Conservation (phyloP, 148 eudicot genomes). For the Heliosperma pusillum region DNA sequence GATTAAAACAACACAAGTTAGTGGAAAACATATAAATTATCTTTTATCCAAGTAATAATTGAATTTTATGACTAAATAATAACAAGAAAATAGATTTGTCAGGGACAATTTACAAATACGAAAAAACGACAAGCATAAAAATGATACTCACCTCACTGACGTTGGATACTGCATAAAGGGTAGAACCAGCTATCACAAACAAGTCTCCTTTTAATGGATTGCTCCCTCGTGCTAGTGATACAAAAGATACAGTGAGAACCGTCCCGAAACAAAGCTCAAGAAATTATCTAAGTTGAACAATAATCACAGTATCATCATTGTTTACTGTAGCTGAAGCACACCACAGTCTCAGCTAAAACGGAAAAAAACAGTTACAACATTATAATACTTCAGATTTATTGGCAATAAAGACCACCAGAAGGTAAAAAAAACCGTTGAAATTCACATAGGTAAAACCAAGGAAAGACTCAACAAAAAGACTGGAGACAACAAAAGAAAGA, state of each 20-base stretch:
- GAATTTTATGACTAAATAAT: background rate
- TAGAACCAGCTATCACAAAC: constrained; percentile 74
- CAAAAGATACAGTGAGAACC: constrained; percentile 7
- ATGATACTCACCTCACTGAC: constrained; percentile 64
- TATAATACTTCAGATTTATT: background rate
- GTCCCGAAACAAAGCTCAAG: background rate
- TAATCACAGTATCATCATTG: background rate
- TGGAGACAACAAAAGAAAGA: no score
- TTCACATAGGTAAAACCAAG: no score
- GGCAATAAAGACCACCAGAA: background rate
- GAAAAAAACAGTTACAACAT: background rate
- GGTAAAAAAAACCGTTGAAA: background rate
- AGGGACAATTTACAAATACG: constrained; percentile 1
- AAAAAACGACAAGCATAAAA: constrained; percentile 8
- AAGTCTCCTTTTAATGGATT: constrained; percentile 73
- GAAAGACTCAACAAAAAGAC: no score
- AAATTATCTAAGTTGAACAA: background rate
- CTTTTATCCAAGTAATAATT: background rate
- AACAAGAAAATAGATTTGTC: background rate
- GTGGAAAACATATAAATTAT: no score
- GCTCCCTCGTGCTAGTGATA: constrained; percentile 27
- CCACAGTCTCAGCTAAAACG: background rate
- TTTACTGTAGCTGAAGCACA: background rate
- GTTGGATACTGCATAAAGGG: constrained; percentile 73
- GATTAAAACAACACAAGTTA: background rate